Percentiles rank a stretch among this genome's conserved stretches.
Evolutionary conservation across 2,329 filamentous ascomycete species (phyloP).

Genomic region (Paracoccidioides lutzii): DNA sequence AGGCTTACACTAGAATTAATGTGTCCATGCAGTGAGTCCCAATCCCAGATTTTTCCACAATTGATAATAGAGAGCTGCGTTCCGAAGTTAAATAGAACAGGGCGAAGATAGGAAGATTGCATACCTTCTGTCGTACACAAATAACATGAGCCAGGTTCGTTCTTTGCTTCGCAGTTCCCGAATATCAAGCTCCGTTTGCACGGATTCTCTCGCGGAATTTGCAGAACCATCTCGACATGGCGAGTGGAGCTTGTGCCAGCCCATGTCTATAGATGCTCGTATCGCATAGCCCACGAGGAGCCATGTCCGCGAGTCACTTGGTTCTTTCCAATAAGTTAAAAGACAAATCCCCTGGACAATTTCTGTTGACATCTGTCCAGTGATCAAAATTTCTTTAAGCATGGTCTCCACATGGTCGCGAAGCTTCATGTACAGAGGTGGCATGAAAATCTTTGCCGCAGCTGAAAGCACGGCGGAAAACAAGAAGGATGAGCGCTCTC

Average conservation of each 20-base stretch:
- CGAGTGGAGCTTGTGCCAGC: constrained; percentile 11
- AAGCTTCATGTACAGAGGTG: constrained; percentile 19
- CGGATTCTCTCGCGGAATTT: neutral
- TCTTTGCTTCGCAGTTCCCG: constrained; percentile 25
- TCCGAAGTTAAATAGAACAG: neutral
- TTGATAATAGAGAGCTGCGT: neutral
- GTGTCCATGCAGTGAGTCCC: neutral
- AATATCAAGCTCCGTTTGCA: constrained; percentile 8
- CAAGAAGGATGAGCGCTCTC: constrained; percentile 26
- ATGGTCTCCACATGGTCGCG: constrained; percentile 21
- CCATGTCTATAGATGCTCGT: constrained; percentile 29
- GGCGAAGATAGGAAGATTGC: neutral
- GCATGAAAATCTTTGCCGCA: constrained; percentile 27
- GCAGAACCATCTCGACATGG: neutral
- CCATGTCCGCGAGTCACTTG: constrained; percentile 31
- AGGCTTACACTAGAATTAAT: constrained; percentile 24
- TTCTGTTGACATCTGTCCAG: constrained; percentile 27
- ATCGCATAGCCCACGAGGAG: constrained; percentile 30
- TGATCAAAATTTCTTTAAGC: constrained; percentile 17
- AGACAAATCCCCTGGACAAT: constrained; percentile 26
- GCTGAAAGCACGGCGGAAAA: constrained; percentile 24
- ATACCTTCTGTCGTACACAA: constrained; percentile 31
- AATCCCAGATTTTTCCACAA: neutral
- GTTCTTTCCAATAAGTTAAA: constrained; percentile 33
- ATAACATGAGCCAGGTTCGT: constrained; percentile 28